Base-by-base conservation (phyloP, 768 basidiomycete species). In the Suillus bovinus region DNA sequence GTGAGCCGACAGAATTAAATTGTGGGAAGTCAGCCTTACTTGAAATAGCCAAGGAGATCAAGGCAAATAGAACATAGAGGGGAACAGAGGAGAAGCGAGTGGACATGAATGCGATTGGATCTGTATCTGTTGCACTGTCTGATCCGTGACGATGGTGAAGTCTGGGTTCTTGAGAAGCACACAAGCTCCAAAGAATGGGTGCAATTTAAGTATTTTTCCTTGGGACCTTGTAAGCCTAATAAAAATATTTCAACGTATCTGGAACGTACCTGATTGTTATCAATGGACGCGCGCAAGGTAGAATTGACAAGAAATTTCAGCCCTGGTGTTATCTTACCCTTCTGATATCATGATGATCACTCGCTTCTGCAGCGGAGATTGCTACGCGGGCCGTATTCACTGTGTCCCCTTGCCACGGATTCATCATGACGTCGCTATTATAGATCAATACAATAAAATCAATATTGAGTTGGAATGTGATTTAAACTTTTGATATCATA, bases 41-140 rank as follows among this genome's bases (percentile, higher is more conserved):
- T 2, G 24, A 16, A 9, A 27, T 14, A 17, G 17, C 27, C 20
- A 29, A 50, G 4, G 49, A 17, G 9, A 8, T 54, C 53, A 54
- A 54, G 33, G 38, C 54, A 31, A 61, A 38, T 24, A 57, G 36
- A 24, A 38, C 29, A 38, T 41, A 61, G 56, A 36, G 60, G 60
- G 31, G n/a, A 22, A 13, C 17, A 33, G 53, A 10, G 7, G 55
- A 42, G 36, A 59, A 24, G 54, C 60, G 60, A 58, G 56, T 10
- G 52, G 22, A 61, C 55, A 61, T 61, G 33, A 31, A 14, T 55
- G 16, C 13, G 22, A 24, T 11, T 14, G 6, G 14, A 49, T 49
- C 14, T 27, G 11, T 17, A 22, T 33, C 13, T 34, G 27, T 41
- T 31, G n/a, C 7, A 24, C 24, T 27, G 46, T 24, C 46, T 47